Percentiles rank a stretch among this genome's conserved stretches.
Conservation (phyloP, 2,329 filamentous ascomycete genomes). For the Zopfia rhizophila region DNA sequence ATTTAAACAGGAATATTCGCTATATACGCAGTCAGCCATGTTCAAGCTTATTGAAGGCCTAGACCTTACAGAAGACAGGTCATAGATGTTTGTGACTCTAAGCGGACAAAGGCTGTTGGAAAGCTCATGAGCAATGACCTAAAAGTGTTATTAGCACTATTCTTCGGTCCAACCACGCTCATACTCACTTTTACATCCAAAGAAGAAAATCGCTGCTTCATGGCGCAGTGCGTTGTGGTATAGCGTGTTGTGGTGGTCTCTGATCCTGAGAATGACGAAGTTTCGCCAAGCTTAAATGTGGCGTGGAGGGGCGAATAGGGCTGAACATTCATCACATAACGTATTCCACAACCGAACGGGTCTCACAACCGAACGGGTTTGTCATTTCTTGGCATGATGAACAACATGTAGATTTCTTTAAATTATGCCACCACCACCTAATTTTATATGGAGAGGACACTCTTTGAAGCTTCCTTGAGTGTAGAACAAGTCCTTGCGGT, state of each 20-base stretch:
- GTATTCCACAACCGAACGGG: too few species aligned
- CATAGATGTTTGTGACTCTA: conserved; percentile 93
- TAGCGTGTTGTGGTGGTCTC: conserved; percentile 29
- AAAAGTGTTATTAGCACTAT: conserved; percentile 21
- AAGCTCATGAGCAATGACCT: conserved; percentile 96
- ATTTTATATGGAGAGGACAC: too few species aligned
- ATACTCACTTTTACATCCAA: conserved; percentile 74
- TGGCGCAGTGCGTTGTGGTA: conserved; percentile 54
- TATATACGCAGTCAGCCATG: conserved; percentile 35
- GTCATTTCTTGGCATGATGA: too few species aligned
- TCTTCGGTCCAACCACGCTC: background rate
- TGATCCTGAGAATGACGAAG: conserved; percentile 38
- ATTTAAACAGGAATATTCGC: conserved; percentile 95
- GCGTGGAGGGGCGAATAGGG: conserved; percentile 29
- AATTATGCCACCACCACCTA: too few species aligned
- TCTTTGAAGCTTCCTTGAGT: too few species aligned
- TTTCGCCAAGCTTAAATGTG: conserved; percentile 24
- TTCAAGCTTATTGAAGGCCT: conserved; percentile 1
- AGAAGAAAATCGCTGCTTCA: conserved; percentile 86
- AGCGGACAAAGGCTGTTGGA: conserved; percentile 78
- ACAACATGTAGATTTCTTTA: too few species aligned
- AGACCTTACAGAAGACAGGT: conserved; percentile 77
- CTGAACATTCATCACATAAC: too few species aligned
- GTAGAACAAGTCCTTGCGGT: too few species aligned
- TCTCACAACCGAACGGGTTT: too few species aligned